A percentile compares a stretch with the other conserved stretches of the same genome.
These are phyloP conservation scores for Dendrobium huoshanense DNA, from an alignment of 106 monocot species.

Conservation along the genomic window DNA sequence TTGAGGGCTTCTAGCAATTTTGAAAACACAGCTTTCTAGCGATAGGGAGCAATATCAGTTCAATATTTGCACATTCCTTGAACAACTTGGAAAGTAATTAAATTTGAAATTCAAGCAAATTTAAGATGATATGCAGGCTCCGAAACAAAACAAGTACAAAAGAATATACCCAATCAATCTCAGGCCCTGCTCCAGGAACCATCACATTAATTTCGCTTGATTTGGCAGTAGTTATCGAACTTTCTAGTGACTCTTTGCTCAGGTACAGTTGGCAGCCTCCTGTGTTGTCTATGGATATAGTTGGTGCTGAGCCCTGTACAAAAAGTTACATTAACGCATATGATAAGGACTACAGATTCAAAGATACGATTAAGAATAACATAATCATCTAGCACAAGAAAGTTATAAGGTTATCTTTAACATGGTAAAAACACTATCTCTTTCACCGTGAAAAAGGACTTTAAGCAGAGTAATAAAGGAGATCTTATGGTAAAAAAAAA, in stretches of 20 bases:
- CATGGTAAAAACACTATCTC: not conserved
- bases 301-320: conserved; percentile 72
- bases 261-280: conserved; percentile 72
- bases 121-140: not conserved
- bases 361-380: not conserved
- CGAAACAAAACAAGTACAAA: not conserved
- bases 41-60: not conserved
- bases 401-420: not conserved
- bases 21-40: not conserved
- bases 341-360: not conserved
- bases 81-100: not conserved
- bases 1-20: not conserved
- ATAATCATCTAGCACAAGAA: not conserved
- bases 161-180: conserved; percentile 58
- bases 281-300: conserved; percentile 83
- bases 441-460: not conserved
- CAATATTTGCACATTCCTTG: not conserved
- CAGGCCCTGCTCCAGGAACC: conserved; percentile 46
- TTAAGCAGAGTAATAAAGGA: not conserved
- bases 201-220: conserved; percentile 81
- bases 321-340: not conserved
- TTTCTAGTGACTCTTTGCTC: conserved; percentile 55
- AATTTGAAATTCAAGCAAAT: not conserved
- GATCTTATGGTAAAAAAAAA: not conserved
- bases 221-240: conserved; percentile 81